These are phyloP conservation scores for Catharanthus roseus DNA, from an alignment of 257 asterid genomes.

Conservation along the genomic window DNA sequence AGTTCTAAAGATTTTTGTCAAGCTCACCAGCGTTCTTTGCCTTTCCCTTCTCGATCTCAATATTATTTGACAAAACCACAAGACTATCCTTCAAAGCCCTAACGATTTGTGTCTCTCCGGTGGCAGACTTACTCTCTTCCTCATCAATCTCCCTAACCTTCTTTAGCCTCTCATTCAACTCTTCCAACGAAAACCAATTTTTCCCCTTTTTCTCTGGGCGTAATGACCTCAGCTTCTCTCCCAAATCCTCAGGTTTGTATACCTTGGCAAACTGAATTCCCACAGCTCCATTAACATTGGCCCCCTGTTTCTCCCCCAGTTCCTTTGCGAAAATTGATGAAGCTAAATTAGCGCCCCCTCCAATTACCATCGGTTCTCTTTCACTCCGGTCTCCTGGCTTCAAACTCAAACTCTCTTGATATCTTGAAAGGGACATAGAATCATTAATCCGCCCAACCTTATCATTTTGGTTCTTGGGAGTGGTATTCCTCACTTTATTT, in stretches of 20 bases:
- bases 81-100: conserved; percentile 17
- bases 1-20: background rate
- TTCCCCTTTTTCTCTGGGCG: conserved; percentile 60
- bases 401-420: conserved; percentile 10
- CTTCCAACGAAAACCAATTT: conserved; percentile 61
- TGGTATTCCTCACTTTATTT: background rate
- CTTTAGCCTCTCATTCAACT: conserved; percentile 54
- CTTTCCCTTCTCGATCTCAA: background rate
- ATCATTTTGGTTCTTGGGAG: conserved; percentile 3
- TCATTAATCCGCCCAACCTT: background rate
- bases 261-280: conserved; percentile 12
- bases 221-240: conserved; percentile 46
- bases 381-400: conserved; percentile 7
- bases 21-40: conserved; percentile 19
- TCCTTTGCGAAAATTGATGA: conserved; percentile 14
- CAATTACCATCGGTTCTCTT: conserved; percentile 4
- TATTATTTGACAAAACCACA: background rate
- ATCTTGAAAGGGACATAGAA: conserved; percentile 9
- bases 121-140: conserved; percentile 8
- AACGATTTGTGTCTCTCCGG: rapidly evolving
- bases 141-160: conserved; percentile 40
- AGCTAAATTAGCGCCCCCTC: conserved; percentile 20
- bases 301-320: background rate
- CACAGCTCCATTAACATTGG: background rate
- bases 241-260: conserved; percentile 40